Conservation (phyloP, 2,329 filamentous ascomycete species). For the Penicillium sp. region DNA sequence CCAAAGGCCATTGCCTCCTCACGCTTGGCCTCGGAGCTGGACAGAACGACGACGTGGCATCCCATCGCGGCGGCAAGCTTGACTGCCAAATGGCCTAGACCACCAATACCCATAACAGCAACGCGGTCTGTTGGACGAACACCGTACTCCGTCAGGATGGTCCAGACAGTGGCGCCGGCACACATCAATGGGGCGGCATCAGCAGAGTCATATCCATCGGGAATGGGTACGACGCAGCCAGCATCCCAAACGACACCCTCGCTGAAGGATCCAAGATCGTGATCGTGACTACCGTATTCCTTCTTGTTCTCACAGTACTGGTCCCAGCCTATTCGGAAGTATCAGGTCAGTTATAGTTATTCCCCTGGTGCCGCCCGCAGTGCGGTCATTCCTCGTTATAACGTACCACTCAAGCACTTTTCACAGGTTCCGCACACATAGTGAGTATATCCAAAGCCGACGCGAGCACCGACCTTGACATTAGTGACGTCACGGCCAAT, state of each 20-base stretch:
- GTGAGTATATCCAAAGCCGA: constrained; percentile 46
- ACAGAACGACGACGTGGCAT: constrained; percentile 58
- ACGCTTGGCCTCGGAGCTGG: constrained; percentile 36
- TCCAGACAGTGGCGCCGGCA: constrained; percentile 51
- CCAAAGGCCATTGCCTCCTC: constrained; percentile 35
- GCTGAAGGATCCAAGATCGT: constrained; percentile 43
- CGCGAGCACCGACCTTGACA: constrained; percentile 53
- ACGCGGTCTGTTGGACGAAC: constrained; percentile 72
- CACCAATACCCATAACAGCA: constrained; percentile 72
- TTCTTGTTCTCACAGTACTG: constrained; percentile 42
- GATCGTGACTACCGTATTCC: constrained; percentile 40
- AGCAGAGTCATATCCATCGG: constrained; percentile 38
- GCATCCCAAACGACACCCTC: constrained; percentile 43
- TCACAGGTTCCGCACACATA: constrained; percentile 44
- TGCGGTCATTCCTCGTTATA: background rate
- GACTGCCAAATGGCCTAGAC: constrained; percentile 73
- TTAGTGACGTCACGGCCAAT: constrained; percentile 54
- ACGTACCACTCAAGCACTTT: constrained; percentile 40
- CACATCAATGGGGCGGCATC: constrained; percentile 46
- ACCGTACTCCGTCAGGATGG: constrained; percentile 64
- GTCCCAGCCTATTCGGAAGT: constrained; percentile 31
- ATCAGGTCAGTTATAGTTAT: constrained; percentile 6
- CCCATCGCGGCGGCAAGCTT: constrained; percentile 72
- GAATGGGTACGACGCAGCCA: constrained; percentile 47
- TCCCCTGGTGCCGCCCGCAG: background rate